These are phyloP conservation scores for Kazachstania psychrophila DNA, from an alignment of 805 yeast species.

Conservation along the genomic window DNA sequence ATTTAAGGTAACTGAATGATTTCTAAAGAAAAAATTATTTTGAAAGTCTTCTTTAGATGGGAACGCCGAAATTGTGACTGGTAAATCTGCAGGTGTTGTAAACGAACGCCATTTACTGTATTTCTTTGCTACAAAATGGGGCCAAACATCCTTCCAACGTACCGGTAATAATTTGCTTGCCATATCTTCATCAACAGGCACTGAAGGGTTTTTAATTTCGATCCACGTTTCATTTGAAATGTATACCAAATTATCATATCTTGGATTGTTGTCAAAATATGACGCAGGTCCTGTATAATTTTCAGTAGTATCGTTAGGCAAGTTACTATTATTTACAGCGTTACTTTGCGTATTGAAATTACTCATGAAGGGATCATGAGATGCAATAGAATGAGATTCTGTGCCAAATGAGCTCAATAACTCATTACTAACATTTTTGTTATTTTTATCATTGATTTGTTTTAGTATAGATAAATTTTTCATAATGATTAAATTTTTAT, in stretches of 20 bases:
- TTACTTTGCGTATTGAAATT: no score
- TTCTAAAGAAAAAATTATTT: constrained; percentile 65
- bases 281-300: constrained; percentile 1
- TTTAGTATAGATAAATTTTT: constrained; percentile 9
- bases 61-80: constrained; percentile 68
- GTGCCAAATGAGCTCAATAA: no score
- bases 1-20: constrained; percentile 68
- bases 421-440: background rate
- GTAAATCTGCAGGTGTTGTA: constrained; percentile 88
- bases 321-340: no score
- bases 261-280: constrained; percentile 4
- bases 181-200: constrained; percentile 45
- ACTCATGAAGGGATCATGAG: no score
- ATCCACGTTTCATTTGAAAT: constrained; percentile 40
- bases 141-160: constrained; percentile 88
- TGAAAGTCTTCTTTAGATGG: constrained; percentile 64
- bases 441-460: background rate
- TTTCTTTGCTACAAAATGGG: constrained; percentile 54
- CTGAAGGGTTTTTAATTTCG: constrained; percentile 67
- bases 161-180: constrained; percentile 57
- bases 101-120: constrained; percentile 88
- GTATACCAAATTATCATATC: constrained; percentile 2
- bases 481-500: constrained; percentile 7
- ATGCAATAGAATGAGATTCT: no score
- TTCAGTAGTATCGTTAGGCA: background rate